Conservation (phyloP, 108 stramenopile species). For the Schizochytrium sp. region DNA sequence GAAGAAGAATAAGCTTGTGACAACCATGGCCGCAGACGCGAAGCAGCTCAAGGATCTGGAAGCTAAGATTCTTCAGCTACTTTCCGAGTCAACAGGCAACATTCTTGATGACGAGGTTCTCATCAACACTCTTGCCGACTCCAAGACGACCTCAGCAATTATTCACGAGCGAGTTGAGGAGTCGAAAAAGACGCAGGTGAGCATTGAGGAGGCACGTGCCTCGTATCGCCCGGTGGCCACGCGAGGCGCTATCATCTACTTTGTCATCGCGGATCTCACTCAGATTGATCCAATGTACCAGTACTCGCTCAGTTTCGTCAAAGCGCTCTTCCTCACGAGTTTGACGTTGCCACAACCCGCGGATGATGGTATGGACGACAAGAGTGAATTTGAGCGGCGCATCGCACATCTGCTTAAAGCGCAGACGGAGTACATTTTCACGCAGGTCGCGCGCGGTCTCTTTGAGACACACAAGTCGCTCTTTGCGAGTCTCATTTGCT, state of each 20-base stretch:
- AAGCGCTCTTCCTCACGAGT: constrained; percentile 44
- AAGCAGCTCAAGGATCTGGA: constrained; percentile 50
- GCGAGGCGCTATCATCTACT: constrained; percentile 52
- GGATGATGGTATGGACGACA: background rate
- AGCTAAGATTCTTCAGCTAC: constrained; percentile 44
- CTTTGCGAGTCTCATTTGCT: constrained; percentile 45
- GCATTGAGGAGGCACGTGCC: constrained; percentile 46
- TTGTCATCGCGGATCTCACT: constrained; percentile 53
- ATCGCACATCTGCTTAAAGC: constrained; percentile 41
- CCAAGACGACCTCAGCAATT: constrained; percentile 43
- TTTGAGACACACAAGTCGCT: constrained; percentile 53
- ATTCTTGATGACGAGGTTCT: constrained; percentile 57
- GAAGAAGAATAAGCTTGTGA: constrained; percentile 43
- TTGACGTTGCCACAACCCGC: constrained; percentile 30
- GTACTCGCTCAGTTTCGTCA: constrained; percentile 55
- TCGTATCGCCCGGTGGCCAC: constrained; percentile 45
- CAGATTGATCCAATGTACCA: constrained; percentile 60
- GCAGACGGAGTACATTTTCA: constrained; percentile 39
- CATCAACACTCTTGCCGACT: constrained; percentile 51
- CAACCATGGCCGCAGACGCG: constrained; percentile 52
- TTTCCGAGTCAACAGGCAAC: constrained; percentile 46
- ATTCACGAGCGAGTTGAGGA: constrained; percentile 53
- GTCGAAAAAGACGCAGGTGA: constrained; percentile 44
- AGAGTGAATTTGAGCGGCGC: constrained; percentile 24
- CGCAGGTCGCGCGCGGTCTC: constrained; percentile 53